Evolutionary conservation across 768 basidiomycete genomes (phyloP).

Genomic region (Hypsizygus marmoreus): DNA sequence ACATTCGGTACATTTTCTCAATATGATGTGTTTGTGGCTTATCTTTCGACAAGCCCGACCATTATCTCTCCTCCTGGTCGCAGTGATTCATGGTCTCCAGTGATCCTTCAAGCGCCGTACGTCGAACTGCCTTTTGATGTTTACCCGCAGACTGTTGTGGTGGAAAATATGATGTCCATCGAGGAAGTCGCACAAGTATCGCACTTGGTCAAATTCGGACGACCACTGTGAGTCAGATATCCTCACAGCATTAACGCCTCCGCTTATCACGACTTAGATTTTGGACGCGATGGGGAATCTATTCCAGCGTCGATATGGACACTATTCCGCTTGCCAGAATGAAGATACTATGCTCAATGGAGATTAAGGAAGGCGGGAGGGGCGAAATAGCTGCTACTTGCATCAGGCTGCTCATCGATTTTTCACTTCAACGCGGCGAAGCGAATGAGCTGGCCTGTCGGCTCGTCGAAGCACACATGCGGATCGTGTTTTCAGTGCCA

Average conservation of each 20-base stretch:
- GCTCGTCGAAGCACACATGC: slow-evolving; percentile 1
- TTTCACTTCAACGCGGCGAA: background rate
- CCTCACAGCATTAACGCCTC: background rate
- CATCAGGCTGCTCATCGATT: background rate
- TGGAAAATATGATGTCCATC: background rate
- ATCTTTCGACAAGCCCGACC: background rate
- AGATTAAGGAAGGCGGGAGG: too few species aligned
- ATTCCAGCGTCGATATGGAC: background rate
- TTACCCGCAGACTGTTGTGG: background rate
- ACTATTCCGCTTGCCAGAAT: background rate
- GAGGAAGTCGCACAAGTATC: background rate
- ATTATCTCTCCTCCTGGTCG: background rate
- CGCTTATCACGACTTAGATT: background rate
- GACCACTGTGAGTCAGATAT: background rate
- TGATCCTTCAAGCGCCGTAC: background rate
- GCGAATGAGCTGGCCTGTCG: background rate
- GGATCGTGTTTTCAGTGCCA: slow-evolving; percentile 1
- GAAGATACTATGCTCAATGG: too few species aligned
- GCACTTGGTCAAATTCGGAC: slow-evolving; percentile 2
- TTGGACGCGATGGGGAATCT: background rate
- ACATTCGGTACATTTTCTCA: background rate
- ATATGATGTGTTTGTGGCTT: background rate
- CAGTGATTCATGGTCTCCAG: background rate
- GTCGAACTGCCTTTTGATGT: slow-evolving; percentile 10
- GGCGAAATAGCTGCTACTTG: background rate